A percentile compares a stretch with the other conserved stretches of the same genome.
phyloP scores from a whole-genome alignment of 768 basidiomycete genomes.

The Rhizopogon vinicolor region DNA sequence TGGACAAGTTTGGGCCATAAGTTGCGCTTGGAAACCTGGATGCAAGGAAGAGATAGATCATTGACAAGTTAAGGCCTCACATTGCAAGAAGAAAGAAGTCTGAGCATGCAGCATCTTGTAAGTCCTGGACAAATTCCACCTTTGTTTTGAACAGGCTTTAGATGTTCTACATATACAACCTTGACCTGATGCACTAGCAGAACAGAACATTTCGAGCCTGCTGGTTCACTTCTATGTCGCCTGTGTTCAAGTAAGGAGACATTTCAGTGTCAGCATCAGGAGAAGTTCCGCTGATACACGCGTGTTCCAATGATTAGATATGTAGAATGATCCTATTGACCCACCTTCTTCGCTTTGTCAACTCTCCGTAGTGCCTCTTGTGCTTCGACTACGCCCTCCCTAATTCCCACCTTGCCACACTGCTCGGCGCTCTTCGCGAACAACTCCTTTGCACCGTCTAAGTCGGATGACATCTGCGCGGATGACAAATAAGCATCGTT shows the following conservation, averaged over 20 bases:
- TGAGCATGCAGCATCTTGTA: no score
- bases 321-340: neutral
- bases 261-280: neutral
- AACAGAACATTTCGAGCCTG: neutral
- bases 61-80: no score
- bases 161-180: no score
- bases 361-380: conserved; percentile 30
- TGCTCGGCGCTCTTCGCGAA: conserved; percentile 29
- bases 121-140: no score
- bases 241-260: neutral
- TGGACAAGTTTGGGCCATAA: no score
- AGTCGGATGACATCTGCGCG: conserved; percentile 30
- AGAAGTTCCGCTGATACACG: neutral
- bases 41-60: no score
- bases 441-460: conserved; percentile 20
- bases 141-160: no score
- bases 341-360: conserved; percentile 1
- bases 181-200: no score
- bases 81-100: no score
- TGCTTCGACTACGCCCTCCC: conserved; percentile 31
- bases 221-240: neutral
- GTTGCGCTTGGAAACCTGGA: no score
- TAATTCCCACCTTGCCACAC: conserved; percentile 25
- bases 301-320: neutral
- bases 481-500: neutral